Evolutionary conservation across 257 asterid species (phyloP).

Genomic region (Solanum etuberosum): DNA sequence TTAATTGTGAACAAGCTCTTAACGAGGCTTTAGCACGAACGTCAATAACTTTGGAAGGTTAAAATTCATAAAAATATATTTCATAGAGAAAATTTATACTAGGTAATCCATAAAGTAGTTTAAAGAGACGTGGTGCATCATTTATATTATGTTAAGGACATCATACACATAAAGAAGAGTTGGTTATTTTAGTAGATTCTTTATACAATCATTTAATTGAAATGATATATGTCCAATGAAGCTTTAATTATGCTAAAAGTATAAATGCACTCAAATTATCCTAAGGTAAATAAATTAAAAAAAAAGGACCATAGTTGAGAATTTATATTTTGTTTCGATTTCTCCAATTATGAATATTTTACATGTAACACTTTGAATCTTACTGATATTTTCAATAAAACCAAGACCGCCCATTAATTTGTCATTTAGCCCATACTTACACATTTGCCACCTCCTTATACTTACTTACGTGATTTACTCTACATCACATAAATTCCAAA

Average conservation of each 20-base stretch:
- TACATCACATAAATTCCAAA: neutral
- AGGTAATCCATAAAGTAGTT: neutral
- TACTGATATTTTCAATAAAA: neutral
- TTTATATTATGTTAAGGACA: neutral
- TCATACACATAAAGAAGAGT: neutral
- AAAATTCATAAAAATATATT: neutral
- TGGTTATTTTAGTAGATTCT: neutral
- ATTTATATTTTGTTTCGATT: neutral
- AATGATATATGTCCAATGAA: neutral
- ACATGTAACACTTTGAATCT: neutral
- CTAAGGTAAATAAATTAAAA: neutral
- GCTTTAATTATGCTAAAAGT: neutral
- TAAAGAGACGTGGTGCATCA: neutral
- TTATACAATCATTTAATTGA: neutral
- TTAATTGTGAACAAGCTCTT: neutral
- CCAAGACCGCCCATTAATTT: neutral
- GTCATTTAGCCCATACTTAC: neutral
- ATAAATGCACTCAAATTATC: neutral
- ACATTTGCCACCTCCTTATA: neutral
- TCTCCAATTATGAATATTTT: neutral
- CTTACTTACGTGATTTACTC: neutral
- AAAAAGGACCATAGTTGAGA: neutral
- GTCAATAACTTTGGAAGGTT: neutral
- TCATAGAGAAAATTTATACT: neutral
- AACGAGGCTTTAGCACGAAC: neutral